phyloP scores from a whole-genome alignment of 495 filamentous ascomycete species.

The Xylaria palmicola region DNA sequence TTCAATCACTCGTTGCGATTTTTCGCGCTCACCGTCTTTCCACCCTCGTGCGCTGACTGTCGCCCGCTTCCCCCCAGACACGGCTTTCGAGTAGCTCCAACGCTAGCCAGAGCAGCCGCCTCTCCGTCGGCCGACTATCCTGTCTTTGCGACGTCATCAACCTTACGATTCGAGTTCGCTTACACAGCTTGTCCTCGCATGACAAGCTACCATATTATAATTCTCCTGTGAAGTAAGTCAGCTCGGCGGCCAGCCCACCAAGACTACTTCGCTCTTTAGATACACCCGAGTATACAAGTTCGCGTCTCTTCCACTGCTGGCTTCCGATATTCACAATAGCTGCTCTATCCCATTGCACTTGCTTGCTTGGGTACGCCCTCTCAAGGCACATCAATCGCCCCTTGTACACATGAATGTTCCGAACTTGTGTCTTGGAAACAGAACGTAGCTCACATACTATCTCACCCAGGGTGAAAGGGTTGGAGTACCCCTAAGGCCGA shows the following conservation, averaged over 20 bases:
- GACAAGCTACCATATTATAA: slow-evolving; percentile 20
- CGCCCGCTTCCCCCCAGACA: slow-evolving; percentile 9
- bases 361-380: slow-evolving; percentile 13
- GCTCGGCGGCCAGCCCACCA: slow-evolving; percentile 9
- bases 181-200: slow-evolving; percentile 24
- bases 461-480: slow-evolving; percentile 61
- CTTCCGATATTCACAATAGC: slow-evolving; percentile 25
- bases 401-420: slow-evolving; percentile 3
- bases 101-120: neutral
- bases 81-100: slow-evolving; percentile 7
- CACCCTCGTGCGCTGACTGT: slow-evolving; percentile 10
- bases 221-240: slow-evolving; percentile 27
- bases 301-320: slow-evolving; percentile 30
- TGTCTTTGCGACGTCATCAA: slow-evolving; percentile 7
- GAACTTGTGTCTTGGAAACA: slow-evolving; percentile 5
- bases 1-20: slow-evolving; percentile 32
- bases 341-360: slow-evolving; percentile 24
- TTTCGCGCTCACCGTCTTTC: slow-evolving; percentile 17
- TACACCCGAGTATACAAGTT: slow-evolving; percentile 12
- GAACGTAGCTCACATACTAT: slow-evolving; percentile 24
- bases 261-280: slow-evolving; percentile 23
- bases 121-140: slow-evolving; percentile 2
- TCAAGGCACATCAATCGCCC: slow-evolving; percentile 23
- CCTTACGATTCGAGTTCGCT: neutral
- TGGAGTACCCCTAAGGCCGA: slow-evolving; percentile 63